A percentile compares a stretch with the other conserved stretches of the same genome.
phyloP scores from a whole-genome alignment of 345 rosid genomes.

The Salix koriyanagi region DNA sequence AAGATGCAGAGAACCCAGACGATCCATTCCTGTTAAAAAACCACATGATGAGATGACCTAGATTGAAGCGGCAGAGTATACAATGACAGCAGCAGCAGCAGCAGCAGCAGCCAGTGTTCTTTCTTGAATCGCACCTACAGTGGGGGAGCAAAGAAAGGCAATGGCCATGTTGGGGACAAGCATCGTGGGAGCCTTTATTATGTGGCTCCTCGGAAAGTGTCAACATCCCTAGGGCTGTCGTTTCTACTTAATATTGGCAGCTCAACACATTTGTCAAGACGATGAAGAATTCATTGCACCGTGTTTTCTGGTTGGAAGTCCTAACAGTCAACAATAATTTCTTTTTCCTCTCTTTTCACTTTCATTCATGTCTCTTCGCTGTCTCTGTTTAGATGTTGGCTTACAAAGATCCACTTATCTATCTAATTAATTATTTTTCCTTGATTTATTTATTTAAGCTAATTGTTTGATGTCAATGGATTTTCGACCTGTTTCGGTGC shows the following conservation, averaged over 20 bases:
- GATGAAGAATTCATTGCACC: neutral
- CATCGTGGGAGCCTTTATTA: neutral
- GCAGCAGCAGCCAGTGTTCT: no score
- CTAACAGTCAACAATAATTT: neutral
- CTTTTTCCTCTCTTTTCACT: no score
- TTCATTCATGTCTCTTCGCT: no score
- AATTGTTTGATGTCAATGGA: no score
- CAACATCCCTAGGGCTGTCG: neutral
- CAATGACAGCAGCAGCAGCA: neutral
- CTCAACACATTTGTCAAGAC: neutral
- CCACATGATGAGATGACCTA: slow-evolving; percentile 36
- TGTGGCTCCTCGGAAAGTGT: neutral
- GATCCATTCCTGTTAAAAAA: slow-evolving; percentile 51
- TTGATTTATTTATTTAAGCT: no score
- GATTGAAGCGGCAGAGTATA: neutral
- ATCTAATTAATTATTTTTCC: no score
- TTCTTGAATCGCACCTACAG: neutral
- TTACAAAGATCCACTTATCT: no score
- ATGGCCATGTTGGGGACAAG: neutral
- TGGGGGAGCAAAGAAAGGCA: neutral
- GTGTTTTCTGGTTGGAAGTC: neutral
- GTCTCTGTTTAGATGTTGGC: no score
- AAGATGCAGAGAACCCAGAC: slow-evolving; percentile 72
- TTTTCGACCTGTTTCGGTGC: no score
- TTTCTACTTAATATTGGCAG: neutral